These are phyloP conservation scores for Globisporangium irregulare DNA, from an alignment of 352 stramenopile species.

Conservation along the genomic window DNA sequence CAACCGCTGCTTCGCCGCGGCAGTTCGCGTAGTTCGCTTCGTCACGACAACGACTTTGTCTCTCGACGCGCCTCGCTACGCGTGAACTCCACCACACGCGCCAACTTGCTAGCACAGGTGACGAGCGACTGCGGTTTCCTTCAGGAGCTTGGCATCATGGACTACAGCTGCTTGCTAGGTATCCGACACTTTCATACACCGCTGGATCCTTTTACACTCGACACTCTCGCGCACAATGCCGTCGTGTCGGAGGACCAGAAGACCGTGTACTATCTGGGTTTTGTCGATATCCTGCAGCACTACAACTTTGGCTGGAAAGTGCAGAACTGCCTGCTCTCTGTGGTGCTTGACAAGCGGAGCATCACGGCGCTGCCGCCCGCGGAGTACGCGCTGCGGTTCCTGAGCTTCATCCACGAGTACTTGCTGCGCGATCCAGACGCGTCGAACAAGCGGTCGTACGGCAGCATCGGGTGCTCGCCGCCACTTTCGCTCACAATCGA, in stretches of 20 bases:
- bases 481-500: slow-evolving; percentile 15
- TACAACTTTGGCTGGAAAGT: slow-evolving; percentile 86
- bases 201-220: slow-evolving; percentile 46
- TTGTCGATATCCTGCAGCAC: slow-evolving; percentile 84
- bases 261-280: slow-evolving; percentile 81
- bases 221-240: slow-evolving; percentile 68
- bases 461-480: slow-evolving; percentile 49
- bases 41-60: slow-evolving; percentile 83
- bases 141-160: slow-evolving; percentile 85
- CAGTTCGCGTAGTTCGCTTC: slow-evolving; percentile 55
- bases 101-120: slow-evolving; percentile 75
- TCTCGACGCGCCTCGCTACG: slow-evolving; percentile 55
- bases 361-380: slow-evolving; percentile 80
- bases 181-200: slow-evolving; percentile 56
- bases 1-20: slow-evolving; percentile 54
- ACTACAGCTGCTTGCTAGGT: slow-evolving; percentile 83
- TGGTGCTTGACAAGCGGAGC: slow-evolving; percentile 65
- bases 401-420: slow-evolving; percentile 85
- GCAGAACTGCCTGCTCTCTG: slow-evolving; percentile 71
- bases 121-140: slow-evolving; percentile 84
- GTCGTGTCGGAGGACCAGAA: slow-evolving; percentile 71
- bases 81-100: slow-evolving; percentile 68
- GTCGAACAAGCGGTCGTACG: slow-evolving; percentile 64
- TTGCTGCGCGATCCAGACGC: slow-evolving; percentile 61
- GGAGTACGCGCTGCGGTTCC: slow-evolving; percentile 83